A percentile compares a stretch with the other conserved stretches of the same genome.
phyloP scores from a whole-genome alignment of 139 green algal genomes.

The Volvox africanus region DNA sequence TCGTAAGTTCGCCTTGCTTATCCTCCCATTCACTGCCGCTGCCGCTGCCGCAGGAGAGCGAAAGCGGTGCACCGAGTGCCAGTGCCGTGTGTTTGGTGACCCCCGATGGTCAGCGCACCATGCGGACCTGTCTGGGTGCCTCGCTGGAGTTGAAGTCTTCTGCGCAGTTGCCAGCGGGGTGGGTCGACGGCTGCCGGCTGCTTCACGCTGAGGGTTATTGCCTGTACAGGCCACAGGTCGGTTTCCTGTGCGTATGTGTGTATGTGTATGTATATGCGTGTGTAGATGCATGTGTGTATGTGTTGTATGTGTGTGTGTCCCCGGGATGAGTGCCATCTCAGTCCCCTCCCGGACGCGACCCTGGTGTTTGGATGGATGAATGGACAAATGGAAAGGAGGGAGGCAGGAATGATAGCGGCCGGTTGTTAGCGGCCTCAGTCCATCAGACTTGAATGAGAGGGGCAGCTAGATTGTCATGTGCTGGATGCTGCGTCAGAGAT shows the following conservation, averaged over 20 bases:
- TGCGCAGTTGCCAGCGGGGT: constrained; percentile 57
- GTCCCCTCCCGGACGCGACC: too few species aligned
- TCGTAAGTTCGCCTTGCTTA: too few species aligned
- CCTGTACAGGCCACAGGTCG: constrained; percentile 71
- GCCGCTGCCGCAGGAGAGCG: constrained; percentile 1
- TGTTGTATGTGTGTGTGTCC: not conserved
- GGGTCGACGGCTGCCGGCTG: constrained; percentile 49
- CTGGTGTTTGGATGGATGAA: too few species aligned
- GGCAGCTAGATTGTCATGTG: too few species aligned
- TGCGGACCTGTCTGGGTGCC: constrained; percentile 90
- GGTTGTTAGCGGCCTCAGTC: too few species aligned
- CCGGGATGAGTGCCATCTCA: too few species aligned
- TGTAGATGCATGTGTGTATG: not conserved
- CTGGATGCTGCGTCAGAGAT: too few species aligned
- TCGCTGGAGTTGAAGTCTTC: constrained; percentile 67
- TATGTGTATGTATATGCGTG: not conserved
- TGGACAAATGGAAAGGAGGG: too few species aligned
- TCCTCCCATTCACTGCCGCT: not conserved
- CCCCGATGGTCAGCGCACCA: constrained; percentile 90
- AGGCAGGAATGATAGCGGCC: too few species aligned
- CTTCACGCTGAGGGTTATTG: constrained; percentile 90
- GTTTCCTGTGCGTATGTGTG: not conserved
- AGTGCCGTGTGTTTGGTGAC: constrained; percentile 84
- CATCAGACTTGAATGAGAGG: too few species aligned
- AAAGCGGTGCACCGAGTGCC: constrained; percentile 60